Base-by-base conservation (phyloP, 2,329 filamentous ascomycete genomes). In the Fusarium verrucosum region DNA sequence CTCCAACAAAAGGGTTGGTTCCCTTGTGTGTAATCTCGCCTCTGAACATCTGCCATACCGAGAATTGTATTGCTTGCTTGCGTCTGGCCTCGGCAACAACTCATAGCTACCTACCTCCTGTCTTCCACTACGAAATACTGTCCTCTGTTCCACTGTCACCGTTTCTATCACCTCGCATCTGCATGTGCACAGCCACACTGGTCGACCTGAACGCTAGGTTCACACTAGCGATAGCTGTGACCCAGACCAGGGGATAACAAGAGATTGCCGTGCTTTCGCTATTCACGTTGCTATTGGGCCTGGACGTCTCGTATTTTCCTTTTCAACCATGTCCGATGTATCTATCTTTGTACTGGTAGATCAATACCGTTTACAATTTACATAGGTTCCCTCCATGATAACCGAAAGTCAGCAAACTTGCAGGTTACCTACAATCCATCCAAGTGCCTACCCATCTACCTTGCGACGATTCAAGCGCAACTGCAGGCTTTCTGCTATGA, bases 151-250 rank as follows among this genome's bases (percentile, higher is more conserved):
- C 33, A 23, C 22, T 42, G 26, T 22, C 33, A 14, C 3, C 4
- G 16, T 10, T 25, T 6, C 23, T 37, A 28, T 44, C 40, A 32
- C 25, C 20, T 41, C 47, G 40, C 36, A 62, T 35, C 25, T 63
- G 52, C 42, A 55, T 50, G 35, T 66, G 55, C 64, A 65, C 64
- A 65, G 64, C 64, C 64, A 68, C 64, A 42, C 40, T 58, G n/a
- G 20, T 43, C 43, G 64, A 58, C 64, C 64, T 67, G 64, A 67
- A 68, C 26, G 36, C 35, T 37, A 40, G 43, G 35, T 40, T 55
- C 28, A 53, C 43, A 58, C 53, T 50, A 58, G 23, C 23, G 23
- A 23, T 23, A 8, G 23, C 45, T 26, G 45, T 47, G 23, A 38
- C 19, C 35, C 38, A 37, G 42, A 19, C 38, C 38, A 41, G 36